Evolutionary conservation across 495 filamentous ascomycete genomes (phyloP).

Genomic region (Lasiosphaeriaceae sp.): DNA sequence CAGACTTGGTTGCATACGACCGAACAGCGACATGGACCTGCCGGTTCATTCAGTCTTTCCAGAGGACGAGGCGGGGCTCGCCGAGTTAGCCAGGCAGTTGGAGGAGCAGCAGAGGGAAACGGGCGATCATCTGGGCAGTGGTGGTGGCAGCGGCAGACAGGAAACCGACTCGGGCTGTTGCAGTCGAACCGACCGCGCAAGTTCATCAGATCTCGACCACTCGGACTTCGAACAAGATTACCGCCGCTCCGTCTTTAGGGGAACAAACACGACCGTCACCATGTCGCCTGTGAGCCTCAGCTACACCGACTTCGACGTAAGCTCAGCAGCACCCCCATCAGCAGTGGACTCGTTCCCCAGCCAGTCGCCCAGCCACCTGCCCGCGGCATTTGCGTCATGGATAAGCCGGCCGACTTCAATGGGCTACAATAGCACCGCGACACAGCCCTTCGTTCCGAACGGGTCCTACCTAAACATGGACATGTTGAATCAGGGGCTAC

Average conservation of each 20-base stretch:
- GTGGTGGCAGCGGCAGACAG: slow-evolving; percentile 27
- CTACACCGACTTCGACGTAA: slow-evolving; percentile 40
- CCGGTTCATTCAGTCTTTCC: slow-evolving; percentile 50
- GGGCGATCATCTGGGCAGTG: slow-evolving; percentile 3
- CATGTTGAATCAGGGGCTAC: slow-evolving; percentile 40
- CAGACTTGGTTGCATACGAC: slow-evolving; percentile 54
- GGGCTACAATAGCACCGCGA: slow-evolving; percentile 21
- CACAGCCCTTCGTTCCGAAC: slow-evolving; percentile 20
- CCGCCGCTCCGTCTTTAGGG: slow-evolving; percentile 36
- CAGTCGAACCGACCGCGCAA: slow-evolving; percentile 43
- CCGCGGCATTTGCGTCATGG: slow-evolving; percentile 24
- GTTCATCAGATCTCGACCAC: slow-evolving; percentile 50
- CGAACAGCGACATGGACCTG: slow-evolving; percentile 51
- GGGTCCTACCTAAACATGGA: slow-evolving; percentile 35
- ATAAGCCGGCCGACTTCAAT: slow-evolving; percentile 32
- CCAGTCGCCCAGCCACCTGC: slow-evolving; percentile 22
- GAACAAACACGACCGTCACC: slow-evolving; percentile 29
- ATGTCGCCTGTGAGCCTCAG: slow-evolving; percentile 45
- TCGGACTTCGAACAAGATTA: slow-evolving; percentile 51
- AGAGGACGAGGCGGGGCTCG: slow-evolving; percentile 49
- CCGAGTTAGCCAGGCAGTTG: slow-evolving; percentile 45
- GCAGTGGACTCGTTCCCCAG: slow-evolving; percentile 26
- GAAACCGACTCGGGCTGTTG: slow-evolving; percentile 30
- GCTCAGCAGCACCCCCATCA: slow-evolving; percentile 22
- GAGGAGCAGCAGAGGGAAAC: slow-evolving; percentile 39